A percentile compares a stretch with the other conserved stretches of the same genome.
These are phyloP conservation scores for Pyrenophora graminea DNA, from an alignment of 2,329 filamentous ascomycete genomes.

Conservation along the genomic window DNA sequence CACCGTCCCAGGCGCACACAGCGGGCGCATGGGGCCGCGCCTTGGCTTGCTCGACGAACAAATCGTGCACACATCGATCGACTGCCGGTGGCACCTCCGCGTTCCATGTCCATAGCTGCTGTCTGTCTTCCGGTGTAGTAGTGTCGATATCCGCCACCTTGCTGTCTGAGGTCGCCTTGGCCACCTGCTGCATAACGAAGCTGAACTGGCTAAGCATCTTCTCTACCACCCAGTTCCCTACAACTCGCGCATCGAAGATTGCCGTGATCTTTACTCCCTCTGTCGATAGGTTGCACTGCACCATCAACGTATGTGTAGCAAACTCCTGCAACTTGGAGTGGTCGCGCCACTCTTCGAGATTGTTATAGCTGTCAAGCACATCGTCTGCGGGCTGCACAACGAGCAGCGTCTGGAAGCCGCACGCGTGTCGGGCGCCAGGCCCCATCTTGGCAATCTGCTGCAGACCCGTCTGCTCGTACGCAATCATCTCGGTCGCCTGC, in stretches of 20 bases:
- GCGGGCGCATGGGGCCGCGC: constrained; percentile 13
- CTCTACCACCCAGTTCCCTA: constrained; percentile 9
- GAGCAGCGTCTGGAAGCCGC: too few relatives aligned
- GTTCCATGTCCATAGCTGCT: constrained; percentile 12
- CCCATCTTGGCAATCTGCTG: too few relatives aligned
- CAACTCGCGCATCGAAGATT: constrained; percentile 10
- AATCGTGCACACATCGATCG: constrained; percentile 18
- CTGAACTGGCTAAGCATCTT: too few relatives aligned
- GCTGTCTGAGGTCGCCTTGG: neutral
- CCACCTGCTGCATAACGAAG: too few relatives aligned
- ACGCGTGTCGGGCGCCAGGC: too few relatives aligned
- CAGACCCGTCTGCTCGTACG: constrained; percentile 41
- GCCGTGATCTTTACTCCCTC: constrained; percentile 22
- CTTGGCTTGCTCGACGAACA: constrained; percentile 12
- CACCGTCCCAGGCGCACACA: constrained; percentile 1
- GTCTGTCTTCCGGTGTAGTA: neutral
- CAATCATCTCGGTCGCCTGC: constrained; percentile 25
- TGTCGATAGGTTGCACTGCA: neutral
- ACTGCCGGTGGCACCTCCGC: neutral
- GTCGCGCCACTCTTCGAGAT: too few relatives aligned
- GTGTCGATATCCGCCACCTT: neutral
- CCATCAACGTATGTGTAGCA: neutral
- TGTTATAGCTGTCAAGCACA: too few relatives aligned
- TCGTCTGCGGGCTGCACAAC: too few relatives aligned
- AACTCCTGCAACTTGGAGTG: constrained; percentile 15